A percentile compares a stretch with the other conserved stretches of the same genome.
Evolutionary conservation across 768 basidiomycete species (phyloP).

Genomic region (Suillus clintonianus): DNA sequence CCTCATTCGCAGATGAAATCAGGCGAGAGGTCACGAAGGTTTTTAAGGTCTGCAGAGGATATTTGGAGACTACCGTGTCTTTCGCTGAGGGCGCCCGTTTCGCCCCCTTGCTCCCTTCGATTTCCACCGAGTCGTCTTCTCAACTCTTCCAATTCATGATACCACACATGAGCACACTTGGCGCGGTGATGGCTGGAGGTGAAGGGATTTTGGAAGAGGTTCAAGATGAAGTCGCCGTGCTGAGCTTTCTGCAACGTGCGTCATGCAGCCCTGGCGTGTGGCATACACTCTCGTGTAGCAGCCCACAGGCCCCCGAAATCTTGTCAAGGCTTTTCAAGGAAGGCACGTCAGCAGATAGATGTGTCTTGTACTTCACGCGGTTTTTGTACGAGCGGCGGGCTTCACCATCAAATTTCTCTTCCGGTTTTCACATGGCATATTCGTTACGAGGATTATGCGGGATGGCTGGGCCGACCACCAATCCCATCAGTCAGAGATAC

Average conservation of each 20-base stretch:
- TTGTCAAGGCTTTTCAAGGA: not conserved
- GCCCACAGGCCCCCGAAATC: not conserved
- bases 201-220: not conserved
- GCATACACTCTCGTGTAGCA: not conserved
- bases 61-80: too few species aligned
- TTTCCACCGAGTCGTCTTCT: slow-evolving; percentile 5
- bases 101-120: not conserved
- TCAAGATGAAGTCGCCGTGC: not conserved
- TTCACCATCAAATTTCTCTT: not conserved
- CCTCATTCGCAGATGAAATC: not conserved
- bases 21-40: not conserved
- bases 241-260: not conserved
- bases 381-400: slow-evolving; percentile 26
- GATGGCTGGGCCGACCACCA: not conserved
- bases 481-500: not conserved
- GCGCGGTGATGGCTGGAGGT: not conserved
- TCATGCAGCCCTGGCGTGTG: not conserved
- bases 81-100: not conserved
- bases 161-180: slow-evolving; percentile 20
- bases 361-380: slow-evolving; percentile 30
- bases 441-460: not conserved
- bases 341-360: not conserved
- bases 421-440: not conserved
- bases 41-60: not conserved
- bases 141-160: slow-evolving; percentile 28